Conservation (phyloP, 1,284 basidiomycete species). For the Hemileia vastatrix region DNA sequence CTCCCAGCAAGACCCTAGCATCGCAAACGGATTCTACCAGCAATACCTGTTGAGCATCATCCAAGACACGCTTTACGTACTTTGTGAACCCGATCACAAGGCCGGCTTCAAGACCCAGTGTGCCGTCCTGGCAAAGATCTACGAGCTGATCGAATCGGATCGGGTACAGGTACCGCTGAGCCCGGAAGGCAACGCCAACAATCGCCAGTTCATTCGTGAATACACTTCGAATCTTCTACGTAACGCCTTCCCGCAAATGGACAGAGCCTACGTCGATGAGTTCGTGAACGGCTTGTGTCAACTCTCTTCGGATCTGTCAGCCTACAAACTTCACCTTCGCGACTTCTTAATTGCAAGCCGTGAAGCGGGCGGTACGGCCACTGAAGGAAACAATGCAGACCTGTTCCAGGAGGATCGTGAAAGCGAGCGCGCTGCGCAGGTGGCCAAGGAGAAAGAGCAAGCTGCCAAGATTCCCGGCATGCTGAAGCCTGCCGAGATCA, state of each 20-base stretch:
- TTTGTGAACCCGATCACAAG: constrained; percentile 97
- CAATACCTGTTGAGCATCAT: constrained; percentile 87
- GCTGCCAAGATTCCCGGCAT: constrained; percentile 95
- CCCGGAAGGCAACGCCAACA: constrained; percentile 64
- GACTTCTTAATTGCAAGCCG: constrained; percentile 48
- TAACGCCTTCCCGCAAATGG: constrained; percentile 80
- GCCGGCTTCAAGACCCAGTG: constrained; percentile 54
- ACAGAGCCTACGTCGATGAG: constrained; percentile 61
- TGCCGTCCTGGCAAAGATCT: constrained; percentile 78
- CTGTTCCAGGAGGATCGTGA: constrained; percentile 92
- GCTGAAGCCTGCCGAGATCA: constrained; percentile 83
- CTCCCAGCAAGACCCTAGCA: constrained; percentile 63
- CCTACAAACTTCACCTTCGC: constrained; percentile 85
- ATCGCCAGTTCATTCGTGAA: constrained; percentile 71
- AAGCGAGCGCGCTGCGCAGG: constrained; percentile 59
- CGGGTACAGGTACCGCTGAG: constrained; percentile 74
- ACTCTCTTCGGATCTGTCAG: constrained; percentile 74
- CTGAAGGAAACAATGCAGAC: constrained; percentile 60
- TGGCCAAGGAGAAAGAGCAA: constrained; percentile 69
- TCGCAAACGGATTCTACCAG: constrained; percentile 73
- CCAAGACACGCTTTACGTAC: constrained; percentile 92
- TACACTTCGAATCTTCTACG: constrained; percentile 78
- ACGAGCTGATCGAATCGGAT: constrained; percentile 79
- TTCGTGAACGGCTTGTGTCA: constrained; percentile 76
- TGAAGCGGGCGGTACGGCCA: constrained; percentile 68